Evolutionary conservation across 2,329 filamentous ascomycete species (phyloP).

Genomic region (Trichoderma pleuroti): DNA sequence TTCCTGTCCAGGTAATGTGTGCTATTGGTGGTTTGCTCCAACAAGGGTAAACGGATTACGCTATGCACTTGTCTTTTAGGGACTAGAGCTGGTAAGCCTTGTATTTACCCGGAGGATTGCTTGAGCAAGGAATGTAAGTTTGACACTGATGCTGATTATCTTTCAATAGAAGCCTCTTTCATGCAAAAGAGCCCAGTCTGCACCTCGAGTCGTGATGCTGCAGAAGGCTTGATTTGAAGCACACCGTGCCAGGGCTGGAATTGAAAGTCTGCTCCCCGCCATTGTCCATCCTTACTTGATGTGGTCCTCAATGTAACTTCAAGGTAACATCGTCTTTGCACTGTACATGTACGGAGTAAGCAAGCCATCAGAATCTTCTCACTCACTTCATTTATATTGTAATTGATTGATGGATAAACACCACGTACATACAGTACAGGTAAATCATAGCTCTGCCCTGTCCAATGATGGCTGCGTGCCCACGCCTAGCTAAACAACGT

Average conservation of each 20-base stretch:
- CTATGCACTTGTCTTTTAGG: neutral
- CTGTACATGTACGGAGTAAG: constrained; percentile 4
- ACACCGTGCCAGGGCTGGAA: neutral
- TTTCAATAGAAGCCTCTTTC: too few species aligned
- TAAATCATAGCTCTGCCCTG: neutral
- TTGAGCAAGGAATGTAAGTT: neutral
- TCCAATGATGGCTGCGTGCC: neutral
- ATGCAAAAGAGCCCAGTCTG: neutral
- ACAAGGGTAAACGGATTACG: neutral
- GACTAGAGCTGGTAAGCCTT: neutral
- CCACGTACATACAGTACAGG: neutral
- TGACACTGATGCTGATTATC: neutral
- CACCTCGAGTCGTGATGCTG: neutral
- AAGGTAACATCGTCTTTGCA: neutral
- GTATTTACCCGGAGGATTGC: neutral
- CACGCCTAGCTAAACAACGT: neutral
- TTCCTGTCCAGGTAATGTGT: neutral
- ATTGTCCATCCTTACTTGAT: neutral
- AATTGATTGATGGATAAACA: neutral
- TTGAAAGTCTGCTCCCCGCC: neutral
- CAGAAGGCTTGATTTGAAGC: neutral
- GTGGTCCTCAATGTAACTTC: neutral
- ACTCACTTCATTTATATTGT: neutral
- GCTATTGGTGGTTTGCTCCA: neutral
- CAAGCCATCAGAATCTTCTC: neutral